Percentiles rank a stretch among this genome's conserved stretches.
Evolutionary conservation across 2,329 filamentous ascomycete genomes (phyloP).

Genomic region (Paracamarosporium sp.): DNA sequence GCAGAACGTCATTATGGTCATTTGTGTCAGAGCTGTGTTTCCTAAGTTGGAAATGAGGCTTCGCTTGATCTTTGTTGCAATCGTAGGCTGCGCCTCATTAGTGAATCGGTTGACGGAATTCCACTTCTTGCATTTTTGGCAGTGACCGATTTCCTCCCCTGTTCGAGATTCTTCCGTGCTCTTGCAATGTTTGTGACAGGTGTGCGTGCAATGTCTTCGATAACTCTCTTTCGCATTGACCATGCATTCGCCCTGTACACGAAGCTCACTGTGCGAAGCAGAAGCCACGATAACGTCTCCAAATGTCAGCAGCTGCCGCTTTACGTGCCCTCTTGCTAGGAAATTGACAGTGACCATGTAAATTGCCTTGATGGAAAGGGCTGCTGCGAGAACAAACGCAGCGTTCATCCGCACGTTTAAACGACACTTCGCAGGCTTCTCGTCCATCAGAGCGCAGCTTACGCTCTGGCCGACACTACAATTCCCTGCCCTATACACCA

Average conservation of each 20-base stretch:
- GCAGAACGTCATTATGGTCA: conserved; percentile 32
- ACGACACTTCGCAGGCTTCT: conserved; percentile 23
- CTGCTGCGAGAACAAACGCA: conserved; percentile 32
- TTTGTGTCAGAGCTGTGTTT: conserved; percentile 38
- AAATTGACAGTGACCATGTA: conserved; percentile 41
- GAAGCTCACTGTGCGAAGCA: conserved; percentile 31
- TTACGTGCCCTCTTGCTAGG: conserved; percentile 28
- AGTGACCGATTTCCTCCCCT: conserved; percentile 40
- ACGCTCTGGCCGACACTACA: conserved; percentile 21
- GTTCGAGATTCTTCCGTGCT: conserved; percentile 25
- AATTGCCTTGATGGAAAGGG: conserved; percentile 31
- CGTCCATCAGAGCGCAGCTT: conserved; percentile 11
- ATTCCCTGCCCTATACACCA: conserved; percentile 4
- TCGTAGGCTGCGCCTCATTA: conserved; percentile 31
- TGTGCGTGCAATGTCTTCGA: conserved; percentile 27
- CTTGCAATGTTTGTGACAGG: conserved; percentile 41
- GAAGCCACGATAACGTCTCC: conserved; percentile 40
- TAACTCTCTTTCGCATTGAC: conserved; percentile 38
- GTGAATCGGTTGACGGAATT: conserved; percentile 15
- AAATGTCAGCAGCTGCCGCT: conserved; percentile 38
- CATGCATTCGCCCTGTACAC: conserved; percentile 40
- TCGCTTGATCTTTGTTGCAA: conserved; percentile 41
- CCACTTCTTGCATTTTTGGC: conserved; percentile 39
- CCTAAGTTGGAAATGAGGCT: conserved; percentile 37
- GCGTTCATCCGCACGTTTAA: conserved; percentile 40